phyloP scores from a whole-genome alignment of 192 early-diverging fungal genomes.

The Backusella mclennaniae region DNA sequence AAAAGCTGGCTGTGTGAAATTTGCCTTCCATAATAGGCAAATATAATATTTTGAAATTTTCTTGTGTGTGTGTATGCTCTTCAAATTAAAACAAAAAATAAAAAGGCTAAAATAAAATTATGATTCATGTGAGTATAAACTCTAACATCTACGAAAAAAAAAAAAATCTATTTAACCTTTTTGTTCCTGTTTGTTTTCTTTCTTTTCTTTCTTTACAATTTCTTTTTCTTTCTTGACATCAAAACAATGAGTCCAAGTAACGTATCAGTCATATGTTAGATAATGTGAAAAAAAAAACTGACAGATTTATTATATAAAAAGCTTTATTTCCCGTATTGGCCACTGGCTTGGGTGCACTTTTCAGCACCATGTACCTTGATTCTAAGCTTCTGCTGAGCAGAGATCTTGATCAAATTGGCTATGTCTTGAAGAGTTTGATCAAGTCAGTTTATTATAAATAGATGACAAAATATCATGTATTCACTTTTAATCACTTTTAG shows the following conservation, averaged over 20 bases:
- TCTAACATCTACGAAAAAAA: background rate
- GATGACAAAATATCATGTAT: background rate
- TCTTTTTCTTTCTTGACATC: background rate
- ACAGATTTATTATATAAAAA: background rate
- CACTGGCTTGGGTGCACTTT: constrained; percentile 32
- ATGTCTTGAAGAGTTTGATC: constrained; percentile 9
- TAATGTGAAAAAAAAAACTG: background rate
- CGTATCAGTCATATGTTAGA: background rate
- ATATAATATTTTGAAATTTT: background rate
- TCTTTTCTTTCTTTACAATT: background rate
- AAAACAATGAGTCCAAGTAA: background rate
- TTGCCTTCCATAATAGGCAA: background rate
- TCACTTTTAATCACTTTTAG: background rate
- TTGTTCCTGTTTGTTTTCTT: background rate
- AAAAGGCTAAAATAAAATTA: background rate
- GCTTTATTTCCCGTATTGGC: constrained; percentile 15
- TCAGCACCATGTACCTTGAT: constrained; percentile 46
- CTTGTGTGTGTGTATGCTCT: background rate
- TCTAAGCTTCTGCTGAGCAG: constrained; percentile 41
- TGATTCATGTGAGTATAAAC: background rate
- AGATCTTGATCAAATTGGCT: constrained; percentile 36
- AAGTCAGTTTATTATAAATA: background rate
- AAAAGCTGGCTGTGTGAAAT: background rate
- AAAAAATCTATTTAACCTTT: background rate
- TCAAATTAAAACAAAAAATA: too few species aligned